phyloP scores from a whole-genome alignment of 2,329 filamentous ascomycete genomes.

The Teratosphaeria destructans region DNA sequence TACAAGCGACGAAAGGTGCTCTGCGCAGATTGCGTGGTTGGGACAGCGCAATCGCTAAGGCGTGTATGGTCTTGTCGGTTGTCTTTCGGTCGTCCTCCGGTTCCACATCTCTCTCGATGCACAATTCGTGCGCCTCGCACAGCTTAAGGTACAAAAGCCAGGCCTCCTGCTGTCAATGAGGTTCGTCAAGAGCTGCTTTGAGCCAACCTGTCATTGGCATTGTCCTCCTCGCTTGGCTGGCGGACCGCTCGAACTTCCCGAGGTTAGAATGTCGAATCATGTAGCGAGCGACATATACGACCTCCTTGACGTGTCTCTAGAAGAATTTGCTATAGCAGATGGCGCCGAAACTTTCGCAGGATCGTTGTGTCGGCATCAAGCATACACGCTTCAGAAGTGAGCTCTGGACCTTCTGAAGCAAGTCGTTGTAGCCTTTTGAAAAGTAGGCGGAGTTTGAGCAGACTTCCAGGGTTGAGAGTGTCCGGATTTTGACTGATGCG shows the following conservation, averaged over 20 bases:
- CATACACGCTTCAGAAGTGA: neutral
- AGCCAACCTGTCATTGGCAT: neutral
- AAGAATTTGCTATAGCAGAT: neutral
- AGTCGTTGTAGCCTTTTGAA: neutral
- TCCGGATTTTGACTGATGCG: neutral
- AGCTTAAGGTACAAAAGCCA: too few relatives aligned
- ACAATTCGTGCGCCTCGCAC: neutral
- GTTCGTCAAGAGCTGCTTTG: neutral
- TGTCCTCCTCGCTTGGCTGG: too few relatives aligned
- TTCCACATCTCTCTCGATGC: too few relatives aligned
- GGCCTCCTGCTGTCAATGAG: too few relatives aligned
- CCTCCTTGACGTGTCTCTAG: neutral
- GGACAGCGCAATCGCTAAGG: neutral
- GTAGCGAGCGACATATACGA: neutral
- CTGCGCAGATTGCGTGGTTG: neutral
- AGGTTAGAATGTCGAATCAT: too few relatives aligned
- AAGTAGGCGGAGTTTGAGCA: neutral
- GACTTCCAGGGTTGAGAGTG: neutral
- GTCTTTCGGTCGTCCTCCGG: neutral
- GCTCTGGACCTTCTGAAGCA: neutral
- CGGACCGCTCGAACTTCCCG: too few relatives aligned
- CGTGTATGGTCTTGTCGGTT: neutral
- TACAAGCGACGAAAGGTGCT: neutral
- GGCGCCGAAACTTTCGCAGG: neutral
- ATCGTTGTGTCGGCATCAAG: neutral